Evolutionary conservation across 2,329 filamentous ascomycete species (phyloP).

Genomic region (Alternaria triticimaculans): DNA sequence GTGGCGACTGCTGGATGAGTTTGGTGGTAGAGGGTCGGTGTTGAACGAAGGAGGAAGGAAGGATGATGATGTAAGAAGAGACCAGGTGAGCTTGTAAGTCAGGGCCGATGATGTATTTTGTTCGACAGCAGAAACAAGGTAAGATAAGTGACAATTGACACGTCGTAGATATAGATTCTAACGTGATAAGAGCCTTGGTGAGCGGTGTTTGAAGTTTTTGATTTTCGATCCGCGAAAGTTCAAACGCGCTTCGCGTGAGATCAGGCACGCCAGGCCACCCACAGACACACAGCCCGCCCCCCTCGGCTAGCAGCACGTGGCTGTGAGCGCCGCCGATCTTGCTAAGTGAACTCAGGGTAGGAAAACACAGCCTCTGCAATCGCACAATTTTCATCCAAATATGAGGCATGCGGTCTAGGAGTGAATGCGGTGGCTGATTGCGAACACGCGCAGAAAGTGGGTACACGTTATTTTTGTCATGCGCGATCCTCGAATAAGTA

Average conservation of each 20-base stretch:
- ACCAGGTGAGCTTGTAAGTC: not conserved
- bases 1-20: not conserved
- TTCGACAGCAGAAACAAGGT: no score
- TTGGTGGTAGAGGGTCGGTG: not conserved
- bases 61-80: not conserved
- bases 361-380: not conserved
- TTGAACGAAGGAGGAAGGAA: not conserved
- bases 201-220: not conserved
- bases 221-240: not conserved
- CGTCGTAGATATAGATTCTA: not conserved
- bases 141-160: not conserved
- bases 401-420: not conserved
- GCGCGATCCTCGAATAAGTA: not conserved
- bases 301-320: conserved; percentile 1
- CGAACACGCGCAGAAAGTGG: not conserved
- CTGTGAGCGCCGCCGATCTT: not conserved
- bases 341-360: not conserved
- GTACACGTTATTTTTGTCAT: not conserved
- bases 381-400: not conserved
- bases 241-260: not conserved
- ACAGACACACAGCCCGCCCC: not conserved
- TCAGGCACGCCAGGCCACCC: not conserved
- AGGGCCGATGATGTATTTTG: not conserved
- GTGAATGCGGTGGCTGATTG: not conserved
- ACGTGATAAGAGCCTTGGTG: not conserved